Evolutionary conservation across 345 rosid species (phyloP).

Genomic region (Euphorbia tirucalli): DNA sequence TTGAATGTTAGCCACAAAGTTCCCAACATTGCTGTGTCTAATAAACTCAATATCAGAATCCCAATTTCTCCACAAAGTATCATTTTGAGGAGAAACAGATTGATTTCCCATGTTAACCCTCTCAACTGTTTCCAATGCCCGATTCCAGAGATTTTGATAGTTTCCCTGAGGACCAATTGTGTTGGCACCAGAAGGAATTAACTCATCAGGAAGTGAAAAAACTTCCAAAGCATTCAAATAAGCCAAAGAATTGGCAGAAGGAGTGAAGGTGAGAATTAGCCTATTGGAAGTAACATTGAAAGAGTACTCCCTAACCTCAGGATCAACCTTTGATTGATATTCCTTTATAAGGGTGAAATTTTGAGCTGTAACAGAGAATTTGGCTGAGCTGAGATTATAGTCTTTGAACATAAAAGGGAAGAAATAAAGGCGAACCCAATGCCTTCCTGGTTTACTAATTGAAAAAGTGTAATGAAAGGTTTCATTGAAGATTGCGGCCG

Average conservation of each 20-base stretch:
- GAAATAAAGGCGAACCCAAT: slow-evolving; percentile 73
- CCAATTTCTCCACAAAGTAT: slow-evolving; percentile 77
- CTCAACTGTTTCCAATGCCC: slow-evolving; percentile 64
- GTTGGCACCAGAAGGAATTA: slow-evolving; percentile 49
- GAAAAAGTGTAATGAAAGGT: slow-evolving; percentile 45
- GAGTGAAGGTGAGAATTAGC: slow-evolving; percentile 50
- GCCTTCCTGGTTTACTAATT: slow-evolving; percentile 52
- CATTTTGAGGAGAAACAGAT: slow-evolving; percentile 46
- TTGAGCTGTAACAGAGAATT: slow-evolving; percentile 68
- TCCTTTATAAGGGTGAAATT: slow-evolving; percentile 59
- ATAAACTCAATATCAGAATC: slow-evolving; percentile 52
- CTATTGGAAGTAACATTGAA: slow-evolving; percentile 42
- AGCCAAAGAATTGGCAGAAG: slow-evolving; percentile 48
- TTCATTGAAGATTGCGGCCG: slow-evolving; percentile 54
- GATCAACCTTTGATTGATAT: slow-evolving; percentile 27
- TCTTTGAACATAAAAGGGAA: slow-evolving; percentile 39
- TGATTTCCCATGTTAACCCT: slow-evolving; percentile 88
- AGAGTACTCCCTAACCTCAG: slow-evolving; percentile 55
- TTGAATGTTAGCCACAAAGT: slow-evolving; percentile 28
- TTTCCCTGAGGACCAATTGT: slow-evolving; percentile 23
- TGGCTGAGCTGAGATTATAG: slow-evolving; percentile 50
- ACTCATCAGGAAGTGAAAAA: slow-evolving; percentile 52
- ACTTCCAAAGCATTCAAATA: slow-evolving; percentile 79
- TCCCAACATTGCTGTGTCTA: slow-evolving; percentile 29
- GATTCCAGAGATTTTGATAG: slow-evolving; percentile 28